Conservation (phyloP, 371 early-diverging fungal species). For the Chytridium lagenaria region DNA sequence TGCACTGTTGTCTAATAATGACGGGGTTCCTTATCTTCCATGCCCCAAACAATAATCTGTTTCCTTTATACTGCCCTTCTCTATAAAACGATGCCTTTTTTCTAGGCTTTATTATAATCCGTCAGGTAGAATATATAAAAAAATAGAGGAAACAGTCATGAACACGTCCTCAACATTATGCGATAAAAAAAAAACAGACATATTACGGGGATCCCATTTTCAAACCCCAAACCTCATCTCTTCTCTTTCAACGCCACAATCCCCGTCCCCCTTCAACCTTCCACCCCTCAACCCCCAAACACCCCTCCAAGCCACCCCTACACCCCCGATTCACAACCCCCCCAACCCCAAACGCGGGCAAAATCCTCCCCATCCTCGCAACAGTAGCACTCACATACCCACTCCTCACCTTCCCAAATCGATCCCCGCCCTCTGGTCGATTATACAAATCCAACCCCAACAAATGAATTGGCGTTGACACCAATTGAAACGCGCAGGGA, state of each 20-base stretch:
- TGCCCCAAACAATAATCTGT: too few relatives aligned
- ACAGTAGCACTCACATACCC: slow-evolving; percentile 64
- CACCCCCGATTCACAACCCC: slow-evolving; percentile 63
- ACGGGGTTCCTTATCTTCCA: too few relatives aligned
- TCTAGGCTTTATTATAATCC: too few relatives aligned
- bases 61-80: too few relatives aligned
- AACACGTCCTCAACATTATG: too few relatives aligned
- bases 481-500: slow-evolving; percentile 63
- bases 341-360: slow-evolving; percentile 75
- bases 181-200: too few relatives aligned
- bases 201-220: too few relatives aligned
- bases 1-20: too few relatives aligned
- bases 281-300: background rate
- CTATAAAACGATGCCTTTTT: too few relatives aligned
- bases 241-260: background rate
- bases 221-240: background rate
- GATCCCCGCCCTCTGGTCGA: background rate
- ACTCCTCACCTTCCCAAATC: slow-evolving; percentile 46
- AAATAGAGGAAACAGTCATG: too few relatives aligned
- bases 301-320: background rate
- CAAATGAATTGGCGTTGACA: slow-evolving; percentile 36
- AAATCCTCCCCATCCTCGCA: slow-evolving; percentile 69
- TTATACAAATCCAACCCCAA: slow-evolving; percentile 36
- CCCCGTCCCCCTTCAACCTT: background rate
- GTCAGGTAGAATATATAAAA: too few relatives aligned